Conservation (phyloP, 208 protist species). For the Acanthamoeba triangularis region DNA sequence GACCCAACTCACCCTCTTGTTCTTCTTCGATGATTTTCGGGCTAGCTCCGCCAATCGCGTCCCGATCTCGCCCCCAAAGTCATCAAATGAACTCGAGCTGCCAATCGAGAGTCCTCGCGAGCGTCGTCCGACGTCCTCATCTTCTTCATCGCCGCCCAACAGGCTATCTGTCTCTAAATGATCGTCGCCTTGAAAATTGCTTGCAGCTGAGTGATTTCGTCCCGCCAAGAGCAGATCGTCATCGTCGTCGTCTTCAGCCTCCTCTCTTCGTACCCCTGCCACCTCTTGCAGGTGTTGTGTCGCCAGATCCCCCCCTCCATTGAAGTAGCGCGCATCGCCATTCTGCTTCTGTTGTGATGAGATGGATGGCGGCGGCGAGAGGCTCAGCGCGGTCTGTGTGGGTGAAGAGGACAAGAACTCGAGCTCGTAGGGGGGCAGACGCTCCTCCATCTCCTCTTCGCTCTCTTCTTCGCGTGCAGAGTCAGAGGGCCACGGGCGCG, state of each 20-base stretch:
- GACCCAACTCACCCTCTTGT: constrained; percentile 59
- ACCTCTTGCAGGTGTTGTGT: neutral
- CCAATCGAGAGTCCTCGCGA: neutral
- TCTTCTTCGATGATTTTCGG: constrained; percentile 16
- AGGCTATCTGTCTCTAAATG: neutral
- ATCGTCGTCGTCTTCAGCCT: neutral
- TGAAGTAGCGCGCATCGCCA: neutral
- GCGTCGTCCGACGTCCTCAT: neutral
- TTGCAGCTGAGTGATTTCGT: neutral
- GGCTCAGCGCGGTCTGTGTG: neutral
- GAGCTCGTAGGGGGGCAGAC: neutral
- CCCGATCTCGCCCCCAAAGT: constrained; percentile 16
- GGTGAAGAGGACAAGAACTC: neutral
- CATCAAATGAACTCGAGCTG: neutral
- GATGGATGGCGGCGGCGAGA: neutral
- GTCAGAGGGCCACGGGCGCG: neutral
- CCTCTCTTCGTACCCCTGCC: neutral
- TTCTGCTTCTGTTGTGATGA: neutral
- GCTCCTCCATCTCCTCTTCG: neutral
- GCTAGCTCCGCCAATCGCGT: neutral
- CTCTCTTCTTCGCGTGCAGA: neutral
- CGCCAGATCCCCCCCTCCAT: neutral
- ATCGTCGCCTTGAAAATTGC: neutral
- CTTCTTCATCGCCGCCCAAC: neutral
- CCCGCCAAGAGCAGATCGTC: neutral